Evolutionary conservation across 257 asterid species (phyloP).

Genomic region (Linderniella brevidens): DNA sequence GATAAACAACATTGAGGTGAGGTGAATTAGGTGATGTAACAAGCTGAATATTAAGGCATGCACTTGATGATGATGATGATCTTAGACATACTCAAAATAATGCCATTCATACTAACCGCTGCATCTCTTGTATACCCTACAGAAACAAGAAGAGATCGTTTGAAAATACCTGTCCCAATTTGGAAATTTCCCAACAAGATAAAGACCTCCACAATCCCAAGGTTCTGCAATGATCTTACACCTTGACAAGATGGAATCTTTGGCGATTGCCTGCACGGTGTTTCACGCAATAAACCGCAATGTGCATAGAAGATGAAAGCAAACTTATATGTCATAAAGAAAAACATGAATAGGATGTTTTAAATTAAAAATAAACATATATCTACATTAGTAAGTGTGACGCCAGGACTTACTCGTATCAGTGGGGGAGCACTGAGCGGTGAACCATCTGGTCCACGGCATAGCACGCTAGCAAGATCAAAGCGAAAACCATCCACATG

Average conservation of each 20-base stretch:
- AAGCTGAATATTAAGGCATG: too few species aligned
- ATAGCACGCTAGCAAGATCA: constrained; percentile 89
- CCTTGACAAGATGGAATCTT: constrained; percentile 72
- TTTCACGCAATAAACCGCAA: not conserved
- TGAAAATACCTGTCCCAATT: constrained; percentile 87
- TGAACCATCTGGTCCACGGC: constrained; percentile 91
- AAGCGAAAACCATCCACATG: constrained; percentile 98
- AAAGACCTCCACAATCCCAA: constrained; percentile 98
- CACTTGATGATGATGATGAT: too few species aligned
- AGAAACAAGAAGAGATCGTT: constrained; percentile 1
- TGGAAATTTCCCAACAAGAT: constrained; percentile 93
- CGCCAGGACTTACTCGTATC: constrained; percentile 36
- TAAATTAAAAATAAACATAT: constrained; percentile 6
- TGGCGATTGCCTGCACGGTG: constrained; percentile 77
- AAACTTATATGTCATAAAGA: too few species aligned
- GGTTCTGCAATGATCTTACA: constrained; percentile 93
- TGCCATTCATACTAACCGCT: not conserved
- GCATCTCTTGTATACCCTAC: constrained; percentile 8
- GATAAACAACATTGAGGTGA: constrained; percentile 1
- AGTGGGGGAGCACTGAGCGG: constrained; percentile 84
- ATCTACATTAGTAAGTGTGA: not conserved
- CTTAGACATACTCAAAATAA: too few species aligned
- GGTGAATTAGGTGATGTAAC: not conserved
- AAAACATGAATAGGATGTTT: constrained; percentile 4
- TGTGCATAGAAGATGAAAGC: too few species aligned